Evolutionary conservation across 257 asterid species (phyloP), one percentile per base, ranked within the genome.

Genomic region (Salvia hispanica): DNA sequence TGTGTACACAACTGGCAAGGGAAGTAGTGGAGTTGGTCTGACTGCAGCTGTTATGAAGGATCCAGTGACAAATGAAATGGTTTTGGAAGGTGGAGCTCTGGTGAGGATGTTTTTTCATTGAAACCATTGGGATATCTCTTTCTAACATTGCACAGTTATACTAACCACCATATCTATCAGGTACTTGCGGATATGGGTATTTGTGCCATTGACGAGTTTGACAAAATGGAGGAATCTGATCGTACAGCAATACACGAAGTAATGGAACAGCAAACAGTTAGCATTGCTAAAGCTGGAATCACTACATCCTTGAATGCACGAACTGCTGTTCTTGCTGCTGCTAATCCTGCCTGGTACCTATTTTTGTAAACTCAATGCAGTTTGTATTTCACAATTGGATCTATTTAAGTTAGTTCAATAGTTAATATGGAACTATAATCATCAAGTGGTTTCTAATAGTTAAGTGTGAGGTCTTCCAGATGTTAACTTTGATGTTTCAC

Each of bases 191-290:
- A 94, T 77, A 94, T 91, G 99, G 99, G 99, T 50, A 94, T 91
- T 43, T 94, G 99, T 76, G 99, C 99, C 77, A 94, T 94, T 55
- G 99, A 94, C 70, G 97, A 94, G 79, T 94, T 94, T 3, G 99
- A 94, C 83, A 94, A 94, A 77, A 94, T 94, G 99, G 98, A 94
- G 15, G 99, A 94, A 62, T 85, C 91, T 36, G 99, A 94, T 73
- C 89, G 98, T 56, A 94, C 99, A 46, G 96, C 98, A 43, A 91
- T 94, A 66, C 99, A 91, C 72, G 99, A 94, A 85, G 99, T 94
- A 58, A 91, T 94, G 99, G 99, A 94, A 83, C 99, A 94, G 84
- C 98, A 94, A 84, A 94, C 99, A 62, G 98, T 94, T 64, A 94
- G 98, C 79, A 94, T 91, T 69, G 99, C 99, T n/a, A 91, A 94